phyloP scores from a whole-genome alignment of 768 basidiomycete genomes.

The Termitomyces sp. region DNA sequence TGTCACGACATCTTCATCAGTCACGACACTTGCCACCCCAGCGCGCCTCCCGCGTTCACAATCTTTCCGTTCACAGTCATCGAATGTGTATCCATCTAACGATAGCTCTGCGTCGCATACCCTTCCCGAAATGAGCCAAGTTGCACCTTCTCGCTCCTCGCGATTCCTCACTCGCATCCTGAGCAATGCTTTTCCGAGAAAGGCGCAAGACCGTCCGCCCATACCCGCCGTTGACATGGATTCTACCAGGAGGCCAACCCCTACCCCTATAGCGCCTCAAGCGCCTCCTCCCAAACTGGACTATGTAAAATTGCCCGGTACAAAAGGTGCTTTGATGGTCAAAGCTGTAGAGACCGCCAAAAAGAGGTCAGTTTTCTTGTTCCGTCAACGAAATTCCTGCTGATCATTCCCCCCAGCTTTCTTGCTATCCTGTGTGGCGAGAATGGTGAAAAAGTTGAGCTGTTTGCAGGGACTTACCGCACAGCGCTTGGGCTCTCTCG shows the following conservation, averaged over 20 bases:
- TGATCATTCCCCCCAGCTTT: conserved; percentile 49
- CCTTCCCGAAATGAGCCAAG: conserved; percentile 22
- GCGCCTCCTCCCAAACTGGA: conserved; percentile 81
- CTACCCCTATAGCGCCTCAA: conserved; percentile 38
- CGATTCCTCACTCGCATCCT: conserved; percentile 74
- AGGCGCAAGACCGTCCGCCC: conserved; percentile 53
- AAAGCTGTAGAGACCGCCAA: conserved; percentile 88
- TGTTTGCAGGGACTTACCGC: conserved; percentile 88
- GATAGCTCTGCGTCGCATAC: conserved; percentile 21
- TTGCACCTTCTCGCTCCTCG: conserved; percentile 39
- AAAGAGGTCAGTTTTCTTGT: conserved; percentile 59
- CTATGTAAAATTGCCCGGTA: conserved; percentile 90
- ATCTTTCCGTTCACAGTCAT: conserved; percentile 36
- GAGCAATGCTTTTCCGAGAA: conserved; percentile 59
- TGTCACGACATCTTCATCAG: conserved; percentile 12
- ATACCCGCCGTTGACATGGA: conserved; percentile 40
- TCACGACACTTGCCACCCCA: conserved; percentile 21
- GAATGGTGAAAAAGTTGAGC: conserved; percentile 88
- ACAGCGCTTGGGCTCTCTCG: conserved; percentile 90
- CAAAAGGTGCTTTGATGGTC: conserved; percentile 78
- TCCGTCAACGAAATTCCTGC: background rate
- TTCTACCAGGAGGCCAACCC: conserved; percentile 27
- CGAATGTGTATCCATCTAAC: conserved; percentile 25
- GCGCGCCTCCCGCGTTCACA: conserved; percentile 35
- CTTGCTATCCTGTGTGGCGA: conserved; percentile 92